Base-by-base conservation (phyloP, 306 rosid species). In the Pterocarpus santalinus region DNA sequence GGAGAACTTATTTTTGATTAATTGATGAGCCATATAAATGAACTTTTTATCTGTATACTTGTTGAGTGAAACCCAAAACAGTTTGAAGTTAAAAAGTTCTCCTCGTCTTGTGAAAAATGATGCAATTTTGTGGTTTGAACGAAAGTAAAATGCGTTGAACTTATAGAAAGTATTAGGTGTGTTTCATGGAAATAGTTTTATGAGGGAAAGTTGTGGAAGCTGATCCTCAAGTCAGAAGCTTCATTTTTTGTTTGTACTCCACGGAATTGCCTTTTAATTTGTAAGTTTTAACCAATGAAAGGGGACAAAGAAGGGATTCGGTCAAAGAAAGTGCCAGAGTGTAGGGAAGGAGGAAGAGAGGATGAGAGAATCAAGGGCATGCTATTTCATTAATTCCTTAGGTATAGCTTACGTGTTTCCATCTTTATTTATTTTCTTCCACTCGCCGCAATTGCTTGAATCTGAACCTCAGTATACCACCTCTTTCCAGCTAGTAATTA, bases 281-380 rank as follows among this genome's bases (percentile, higher is more conserved):
- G 0, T 22, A 22, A 22, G 28, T 22, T 22, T 22, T 39, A 65
- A 63, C 52, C 67, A 52, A 62, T 82, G 30, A 68, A 77, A 65
- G 47, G 47, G 47, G 30, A 35, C 56, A 66, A 73, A 57, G 58
- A 52, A 76, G 73, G 53, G 57, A 47, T 47, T 16, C n/a, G 36
- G 8, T 61, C 39, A 28, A 75, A 67, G 43, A 30, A 65, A 38
- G 73, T 35, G 55, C 65, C 2, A 22, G 2, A 15, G 35, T 41
- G 58, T 67, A 76, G 57, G 63, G 69, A 52, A 66, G 36, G 80
- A 16, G 8, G 35, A 65, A 77, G 65, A 41, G 35, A 41, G 72
- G 34, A 67, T 67, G 39, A 46, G 64, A 60, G 65, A 68, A n/a
- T 70, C 32, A 61, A 60, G 4, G 47, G 4, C 53, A 76, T 51